A percentile compares a stretch with the other conserved stretches of the same genome.
Evolutionary conservation across 176 grass and related monocot genomes (phyloP).

Genomic region (Musa itinerans): DNA sequence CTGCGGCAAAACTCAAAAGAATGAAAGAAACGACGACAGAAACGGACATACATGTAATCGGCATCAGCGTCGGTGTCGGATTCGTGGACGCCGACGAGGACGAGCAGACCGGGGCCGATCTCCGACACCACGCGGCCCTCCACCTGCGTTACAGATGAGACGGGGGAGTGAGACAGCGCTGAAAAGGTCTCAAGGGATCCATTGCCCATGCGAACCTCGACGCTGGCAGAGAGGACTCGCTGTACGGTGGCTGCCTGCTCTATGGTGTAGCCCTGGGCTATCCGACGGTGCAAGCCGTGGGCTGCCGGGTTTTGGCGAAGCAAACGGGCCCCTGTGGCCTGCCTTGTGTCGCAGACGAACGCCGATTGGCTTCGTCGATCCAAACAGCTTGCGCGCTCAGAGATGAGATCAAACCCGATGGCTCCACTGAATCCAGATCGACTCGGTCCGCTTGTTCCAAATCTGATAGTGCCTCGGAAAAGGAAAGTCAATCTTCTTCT

Average conservation of each 20-base stretch:
- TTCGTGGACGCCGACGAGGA: conserved; percentile 84
- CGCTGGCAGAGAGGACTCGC: conserved; percentile 80
- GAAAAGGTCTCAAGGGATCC: not conserved
- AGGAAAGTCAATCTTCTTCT: too few relatives aligned
- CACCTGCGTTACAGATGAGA: conserved; percentile 39
- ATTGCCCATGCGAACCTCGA: conserved; percentile 41
- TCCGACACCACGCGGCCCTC: conserved; percentile 74
- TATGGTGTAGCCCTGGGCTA: not conserved
- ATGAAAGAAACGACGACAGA: not conserved
- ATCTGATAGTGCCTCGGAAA: too few relatives aligned
- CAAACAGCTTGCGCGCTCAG: too few relatives aligned
- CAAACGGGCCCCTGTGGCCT: too few relatives aligned
- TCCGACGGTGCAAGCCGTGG: too few relatives aligned
- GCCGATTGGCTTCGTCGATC: too few relatives aligned
- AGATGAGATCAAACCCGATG: too few relatives aligned
- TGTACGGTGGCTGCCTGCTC: conserved; percentile 34
- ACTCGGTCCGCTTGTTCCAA: too few relatives aligned
- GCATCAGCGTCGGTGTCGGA: conserved; percentile 54
- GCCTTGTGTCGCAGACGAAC: too few relatives aligned
- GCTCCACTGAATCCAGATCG: too few relatives aligned
- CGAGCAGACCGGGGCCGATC: conserved; percentile 77
- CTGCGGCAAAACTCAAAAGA: not conserved
- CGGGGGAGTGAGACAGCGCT: not conserved
- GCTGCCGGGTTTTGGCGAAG: too few relatives aligned
- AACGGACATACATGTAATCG: conserved; percentile 52